Evolutionary conservation across 2,329 filamentous ascomycete species (phyloP).

Genomic region (Stagonosporopsis tanaceti): DNA sequence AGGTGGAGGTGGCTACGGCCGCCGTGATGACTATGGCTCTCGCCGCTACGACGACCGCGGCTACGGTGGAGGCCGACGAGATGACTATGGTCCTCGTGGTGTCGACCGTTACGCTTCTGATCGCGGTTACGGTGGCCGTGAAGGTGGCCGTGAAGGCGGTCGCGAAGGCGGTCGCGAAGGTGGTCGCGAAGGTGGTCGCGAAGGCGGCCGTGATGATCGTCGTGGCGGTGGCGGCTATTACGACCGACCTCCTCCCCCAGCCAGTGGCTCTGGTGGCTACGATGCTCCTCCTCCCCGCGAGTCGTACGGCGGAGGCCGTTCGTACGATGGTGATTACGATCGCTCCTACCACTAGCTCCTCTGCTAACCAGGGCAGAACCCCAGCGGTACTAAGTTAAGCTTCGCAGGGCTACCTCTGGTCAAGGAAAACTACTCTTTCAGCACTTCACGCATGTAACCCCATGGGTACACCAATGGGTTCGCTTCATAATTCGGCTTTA

Average conservation of each 20-base stretch:
- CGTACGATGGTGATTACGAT: conserved; percentile 55
- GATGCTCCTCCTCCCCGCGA: conserved; percentile 49
- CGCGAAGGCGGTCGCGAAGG: conserved; percentile 39
- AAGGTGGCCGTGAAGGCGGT: conserved; percentile 60
- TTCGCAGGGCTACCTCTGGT: conserved; percentile 34
- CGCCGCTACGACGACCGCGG: conserved; percentile 53
- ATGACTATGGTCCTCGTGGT: conserved; percentile 50
- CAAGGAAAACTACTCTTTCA: conserved; percentile 32
- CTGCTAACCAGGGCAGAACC: conserved; percentile 48
- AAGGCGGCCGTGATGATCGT: conserved; percentile 59
- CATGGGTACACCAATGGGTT: conserved; percentile 46
- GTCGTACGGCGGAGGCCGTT: conserved; percentile 48
- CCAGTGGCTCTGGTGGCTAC: conserved; percentile 41
- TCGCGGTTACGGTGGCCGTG: conserved; percentile 62
- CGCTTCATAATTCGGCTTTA: conserved; percentile 49
- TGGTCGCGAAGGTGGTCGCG: conserved; percentile 40
- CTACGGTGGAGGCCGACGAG: conserved; percentile 64
- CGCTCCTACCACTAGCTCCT: conserved; percentile 51
- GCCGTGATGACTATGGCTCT: conserved; percentile 58
- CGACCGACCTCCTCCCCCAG: conserved; percentile 57
- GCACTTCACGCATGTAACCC: conserved; percentile 47
- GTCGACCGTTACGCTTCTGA: conserved; percentile 68
- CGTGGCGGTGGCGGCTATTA: conserved; percentile 59
- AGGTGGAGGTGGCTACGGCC: conserved; percentile 55
- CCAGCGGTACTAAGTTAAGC: conserved; percentile 47